Percentiles rank a stretch among this genome's conserved stretches.
These are phyloP conservation scores for Beverwykella pulmonaria DNA, from an alignment of 495 filamentous ascomycete genomes.

Conservation along the genomic window DNA sequence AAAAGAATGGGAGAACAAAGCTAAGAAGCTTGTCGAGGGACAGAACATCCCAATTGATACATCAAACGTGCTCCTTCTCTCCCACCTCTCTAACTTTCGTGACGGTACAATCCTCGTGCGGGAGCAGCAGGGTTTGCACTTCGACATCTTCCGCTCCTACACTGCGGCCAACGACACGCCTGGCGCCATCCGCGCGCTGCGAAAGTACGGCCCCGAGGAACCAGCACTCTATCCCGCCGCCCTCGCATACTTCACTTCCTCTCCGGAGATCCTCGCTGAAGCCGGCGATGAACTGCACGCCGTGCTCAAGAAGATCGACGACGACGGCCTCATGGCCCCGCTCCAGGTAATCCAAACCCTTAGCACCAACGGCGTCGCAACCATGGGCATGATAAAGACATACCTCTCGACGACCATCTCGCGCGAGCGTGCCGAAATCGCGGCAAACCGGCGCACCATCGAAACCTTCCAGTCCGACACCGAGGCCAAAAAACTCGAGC, in stretches of 20 bases:
- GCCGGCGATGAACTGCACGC: constrained; percentile 81
- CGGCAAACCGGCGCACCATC: constrained; percentile 80
- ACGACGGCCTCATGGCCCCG: constrained; percentile 90
- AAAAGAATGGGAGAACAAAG: constrained; percentile 85
- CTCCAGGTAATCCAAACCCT: constrained; percentile 95
- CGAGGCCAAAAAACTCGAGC: constrained; percentile 72
- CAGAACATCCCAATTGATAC: constrained; percentile 86
- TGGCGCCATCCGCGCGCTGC: constrained; percentile 84
- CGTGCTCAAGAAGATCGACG: constrained; percentile 83
- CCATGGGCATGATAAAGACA: constrained; percentile 94
- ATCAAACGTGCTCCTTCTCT: constrained; percentile 89
- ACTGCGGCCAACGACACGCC: constrained; percentile 89
- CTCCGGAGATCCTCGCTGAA: constrained; percentile 76
- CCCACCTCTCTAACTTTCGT: constrained; percentile 84
- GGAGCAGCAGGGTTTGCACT: constrained; percentile 86
- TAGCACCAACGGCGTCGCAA: constrained; percentile 80
- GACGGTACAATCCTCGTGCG: constrained; percentile 91
- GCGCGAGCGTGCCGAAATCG: constrained; percentile 82
- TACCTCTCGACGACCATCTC: constrained; percentile 89
- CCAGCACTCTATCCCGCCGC: constrained; percentile 93
- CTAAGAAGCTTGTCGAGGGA: constrained; percentile 77
- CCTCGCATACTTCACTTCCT: constrained; percentile 89
- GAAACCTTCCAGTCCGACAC: constrained; percentile 86
- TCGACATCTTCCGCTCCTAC: constrained; percentile 97
- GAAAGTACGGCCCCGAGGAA: constrained; percentile 88